Base-by-base conservation (phyloP, 2,329 filamentous ascomycete genomes). In the Clarireedia homoeocarpa region DNA sequence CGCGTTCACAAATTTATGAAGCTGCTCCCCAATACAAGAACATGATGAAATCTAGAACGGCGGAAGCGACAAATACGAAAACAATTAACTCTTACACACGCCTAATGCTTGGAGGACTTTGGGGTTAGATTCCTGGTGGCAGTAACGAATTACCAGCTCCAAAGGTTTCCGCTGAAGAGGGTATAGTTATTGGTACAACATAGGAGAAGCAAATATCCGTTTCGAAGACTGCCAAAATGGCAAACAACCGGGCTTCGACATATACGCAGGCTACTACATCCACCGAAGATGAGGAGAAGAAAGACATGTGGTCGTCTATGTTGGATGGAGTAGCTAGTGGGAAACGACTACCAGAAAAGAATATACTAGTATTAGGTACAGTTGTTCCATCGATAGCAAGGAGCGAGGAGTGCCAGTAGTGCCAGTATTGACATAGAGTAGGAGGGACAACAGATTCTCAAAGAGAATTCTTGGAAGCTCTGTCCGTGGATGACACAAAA, bases 241-340 rank as follows among this genome's bases (percentile, higher is more conserved):
- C 65, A 24, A 65, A 63, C 52, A 66, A 67, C 48, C 67, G 67
- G 62, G 61, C 63, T 34, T 69, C 68, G 9, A 68, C 64, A 48
- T 68, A 82, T 75, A 66, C 82, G 79, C 73, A 84, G 79, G 59
- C 74, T 73, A 64, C 79, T 73, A 62, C 83, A 76, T 62, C 71
- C 65, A 73, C 70, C 58, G 77, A 77, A 58, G 75, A 76, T 56
- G 81, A 82, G 49, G 73, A 75, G 61, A 91, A 89, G 75, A 89
- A 89, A 73, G 89, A 95, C 70, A 85, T 96, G 72, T 96, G 92
- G 92, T 91, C 88, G 59, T 91, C 89, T 46, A 89, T 96, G 87
- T 79, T 96, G 63, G 89, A 95, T 72, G 86, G 83, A 53, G 91
- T 94, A 64, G 90, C 91, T 65, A 95, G 88, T 72, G 90, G 89